Base-by-base conservation (phyloP, 306 rosid genomes). In the Acacia melanoxylon region DNA sequence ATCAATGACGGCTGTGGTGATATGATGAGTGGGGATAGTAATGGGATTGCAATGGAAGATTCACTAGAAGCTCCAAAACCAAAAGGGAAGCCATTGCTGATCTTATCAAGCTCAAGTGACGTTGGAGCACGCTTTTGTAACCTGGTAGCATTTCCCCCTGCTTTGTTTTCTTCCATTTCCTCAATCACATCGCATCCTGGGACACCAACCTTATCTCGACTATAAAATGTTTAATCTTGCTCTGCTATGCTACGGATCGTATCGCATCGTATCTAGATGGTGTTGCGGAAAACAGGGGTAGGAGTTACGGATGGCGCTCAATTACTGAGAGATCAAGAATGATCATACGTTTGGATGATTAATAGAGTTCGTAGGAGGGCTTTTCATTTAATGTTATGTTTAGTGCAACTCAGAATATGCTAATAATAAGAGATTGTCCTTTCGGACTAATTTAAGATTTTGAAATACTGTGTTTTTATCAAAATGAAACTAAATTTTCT, bases 81-180 rank as follows among this genome's bases (percentile, higher is more conserved):
- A 48, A 78, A 67, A 33, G 89, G 80, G 6, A 78, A 45, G 0
- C 41, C 81, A 20, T 11, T 52, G 37, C 75, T 24, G 8, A 79
- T 52, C 68, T 80, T 82, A 72, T 89, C 89, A 76, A 91, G 89
- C 62, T 87, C 82, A 25, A 94, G 94, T 71, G 80, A 78, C 0
- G 91, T 83, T 1, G 97, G 97, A 14, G 97, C 97, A 14, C 74
- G 92, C 75, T 76, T 83, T 70, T 90, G 94, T 42, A 94, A 81
- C 90, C 97, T 92, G 14, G 97, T 90, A 2, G 83, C 78, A 78
- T 35, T 76, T 76, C 73, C 82, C 66, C 41, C 78, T 12, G 35
- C 77, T 46, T 75, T 81, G 8, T 46, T 5, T 42, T 88, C 91
- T 42, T 88, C 91, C 91, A 83, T 86, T 68, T 70, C 76, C 71